Conservation (phyloP, 352 stramenopile genomes). For the Globisporangium camurandrum region DNA sequence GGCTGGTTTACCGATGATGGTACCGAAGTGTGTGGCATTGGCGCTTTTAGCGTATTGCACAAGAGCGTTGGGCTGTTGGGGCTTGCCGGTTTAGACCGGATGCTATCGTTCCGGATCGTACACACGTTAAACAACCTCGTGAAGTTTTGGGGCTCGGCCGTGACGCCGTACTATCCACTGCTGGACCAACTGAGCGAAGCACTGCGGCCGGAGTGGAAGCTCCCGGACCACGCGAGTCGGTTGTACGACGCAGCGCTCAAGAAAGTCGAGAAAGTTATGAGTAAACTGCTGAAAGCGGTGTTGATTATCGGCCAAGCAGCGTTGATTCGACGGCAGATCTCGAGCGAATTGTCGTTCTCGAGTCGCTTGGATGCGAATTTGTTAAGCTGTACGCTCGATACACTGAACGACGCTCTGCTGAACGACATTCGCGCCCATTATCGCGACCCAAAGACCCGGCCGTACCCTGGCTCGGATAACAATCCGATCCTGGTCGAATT, state of each 20-base stretch:
- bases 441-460: slow-evolving; percentile 67
- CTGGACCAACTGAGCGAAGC: slow-evolving; percentile 84
- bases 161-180: slow-evolving; percentile 85
- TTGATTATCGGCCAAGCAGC: slow-evolving; percentile 92
- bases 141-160: slow-evolving; percentile 88
- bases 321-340: slow-evolving; percentile 89
- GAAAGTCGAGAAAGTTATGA: slow-evolving; percentile 93
- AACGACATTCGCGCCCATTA: slow-evolving; percentile 88
- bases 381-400: slow-evolving; percentile 82
- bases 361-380: slow-evolving; percentile 89
- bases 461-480: slow-evolving; percentile 66
- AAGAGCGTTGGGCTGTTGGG: slow-evolving; percentile 88
- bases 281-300: slow-evolving; percentile 89
- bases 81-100: slow-evolving; percentile 87
- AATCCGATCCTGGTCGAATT: slow-evolving; percentile 86
- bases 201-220: slow-evolving; percentile 84
- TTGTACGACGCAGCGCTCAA: slow-evolving; percentile 87
- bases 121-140: slow-evolving; percentile 92
- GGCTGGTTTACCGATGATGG: slow-evolving; percentile 89
- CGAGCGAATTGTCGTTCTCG: slow-evolving; percentile 86
- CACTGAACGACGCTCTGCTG: slow-evolving; percentile 86
- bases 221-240: slow-evolving; percentile 76
- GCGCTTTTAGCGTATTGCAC: slow-evolving; percentile 85
- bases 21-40: slow-evolving; percentile 85
- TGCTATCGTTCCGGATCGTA: slow-evolving; percentile 91